Base-by-base conservation (phyloP, 371 early-diverging fungal species). In the Mortierella sp. region DNA sequence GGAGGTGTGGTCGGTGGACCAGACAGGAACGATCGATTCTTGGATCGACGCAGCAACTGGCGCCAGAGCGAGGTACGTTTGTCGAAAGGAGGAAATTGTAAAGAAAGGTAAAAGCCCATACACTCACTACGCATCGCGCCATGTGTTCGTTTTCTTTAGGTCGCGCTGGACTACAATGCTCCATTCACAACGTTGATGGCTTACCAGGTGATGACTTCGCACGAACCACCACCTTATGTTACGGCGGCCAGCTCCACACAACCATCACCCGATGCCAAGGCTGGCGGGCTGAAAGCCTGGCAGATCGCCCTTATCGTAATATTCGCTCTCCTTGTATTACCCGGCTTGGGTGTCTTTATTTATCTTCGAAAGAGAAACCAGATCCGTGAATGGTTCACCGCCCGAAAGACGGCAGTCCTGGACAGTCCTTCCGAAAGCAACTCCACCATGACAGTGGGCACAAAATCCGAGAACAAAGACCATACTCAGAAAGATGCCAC, bases 1-100 rank as follows among this genome's bases (percentile, higher is more conserved):
- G 89, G 89, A 6, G 86, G 83, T 2, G 48, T 89, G 26, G 86
- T 87, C 2, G 89, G 89, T 47, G 89, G 89, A 7, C 87, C 89
- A 0, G 83, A 81, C 28, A 56, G 81, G 21, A 60, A 78, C 0
- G 89, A 89, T 50, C 60, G 78, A 17, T 87, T 85, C 41, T 72
- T 79, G 37, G 87, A 89, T 54, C 67, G 70, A 5, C 84, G 86
- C 27, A 52, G 70, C 28, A 78, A 85, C 37, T 85, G 78, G 68
- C 48, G 64, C 14, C 82, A 86, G 56, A 79, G 81, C 30, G 87
- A 81, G 63, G 80, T 80, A 56, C n/a, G n/a, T n/a, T 14, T 48
- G 21, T 56, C 32, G n/a, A 6, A 6, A 52, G 37, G n/a, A 39
- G 37, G 27, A 27, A 27, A 49, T n/a, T n/a, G n/a, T n/a, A 64